Percentiles rank a stretch among this genome's conserved stretches.
phyloP scores from a whole-genome alignment of 345 rosid species.

The Linum trigynum region DNA sequence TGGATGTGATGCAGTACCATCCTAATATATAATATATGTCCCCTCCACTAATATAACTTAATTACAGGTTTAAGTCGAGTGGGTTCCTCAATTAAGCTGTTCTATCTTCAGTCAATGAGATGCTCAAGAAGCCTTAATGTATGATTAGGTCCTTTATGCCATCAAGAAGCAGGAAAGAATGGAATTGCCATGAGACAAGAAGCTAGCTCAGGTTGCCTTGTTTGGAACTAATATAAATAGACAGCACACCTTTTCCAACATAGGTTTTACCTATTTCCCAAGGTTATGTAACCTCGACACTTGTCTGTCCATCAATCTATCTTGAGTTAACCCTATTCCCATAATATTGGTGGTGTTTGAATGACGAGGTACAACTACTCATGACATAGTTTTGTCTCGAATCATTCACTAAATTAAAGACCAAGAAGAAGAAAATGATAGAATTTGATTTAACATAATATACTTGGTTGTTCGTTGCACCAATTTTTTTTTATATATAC shows the following conservation, averaged over 20 bases:
- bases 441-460: too few relatives aligned
- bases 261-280: neutral
- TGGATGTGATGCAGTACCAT: neutral
- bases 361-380: neutral
- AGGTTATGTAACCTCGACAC: neutral
- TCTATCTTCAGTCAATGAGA: neutral
- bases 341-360: too few relatives aligned
- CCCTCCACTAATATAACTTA: neutral
- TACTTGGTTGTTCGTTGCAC: too few relatives aligned
- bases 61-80: too few relatives aligned
- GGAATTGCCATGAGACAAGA: too few relatives aligned
- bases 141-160: too few relatives aligned
- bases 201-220: neutral
- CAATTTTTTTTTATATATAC: too few relatives aligned
- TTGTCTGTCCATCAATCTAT: neutral
- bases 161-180: too few relatives aligned
- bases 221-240: neutral
- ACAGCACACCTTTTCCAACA: neutral
- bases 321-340: neutral
- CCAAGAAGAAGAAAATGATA: too few relatives aligned
- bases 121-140: neutral
- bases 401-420: neutral
- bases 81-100: neutral
- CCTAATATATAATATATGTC: neutral
- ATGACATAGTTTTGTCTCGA: neutral